Evolutionary conservation across 768 basidiomycete genomes (phyloP).

Genomic region (Mrakia hoshinonis): DNA sequence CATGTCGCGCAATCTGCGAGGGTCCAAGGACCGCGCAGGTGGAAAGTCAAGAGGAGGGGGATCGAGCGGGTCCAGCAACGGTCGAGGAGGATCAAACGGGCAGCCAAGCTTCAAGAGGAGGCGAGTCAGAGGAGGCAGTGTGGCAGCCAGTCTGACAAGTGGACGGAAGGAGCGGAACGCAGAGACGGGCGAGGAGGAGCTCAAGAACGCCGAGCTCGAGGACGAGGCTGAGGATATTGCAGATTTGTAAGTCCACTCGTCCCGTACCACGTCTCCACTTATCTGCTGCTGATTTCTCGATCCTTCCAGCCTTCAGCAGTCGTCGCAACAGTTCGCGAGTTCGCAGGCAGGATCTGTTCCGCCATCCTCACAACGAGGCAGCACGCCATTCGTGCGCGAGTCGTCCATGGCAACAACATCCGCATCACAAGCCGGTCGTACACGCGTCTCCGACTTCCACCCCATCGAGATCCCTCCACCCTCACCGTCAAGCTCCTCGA

Average conservation of each 20-base stretch:
- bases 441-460: background rate
- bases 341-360: background rate
- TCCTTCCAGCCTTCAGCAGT: constrained; percentile 14
- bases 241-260: constrained; percentile 48
- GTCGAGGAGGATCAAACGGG: constrained; percentile 4
- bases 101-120: constrained; percentile 49
- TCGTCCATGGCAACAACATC: background rate
- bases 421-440: background rate
- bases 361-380: background rate
- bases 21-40: background rate
- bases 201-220: constrained; percentile 41
- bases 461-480: background rate
- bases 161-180: constrained; percentile 30
- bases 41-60: background rate
- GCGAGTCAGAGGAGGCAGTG: constrained; percentile 60
- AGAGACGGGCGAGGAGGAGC: constrained; percentile 32
- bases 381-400: constrained; percentile 13
- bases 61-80: background rate
- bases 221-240: constrained; percentile 52
- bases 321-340: constrained; percentile 21
- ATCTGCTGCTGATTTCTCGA: background rate
- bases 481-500: background rate
- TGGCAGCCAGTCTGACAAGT: background rate
- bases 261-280: background rate
- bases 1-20: constrained; percentile 29